These are phyloP conservation scores for Acer saccharum DNA, from an alignment of 345 rosid species.

Conservation along the genomic window DNA sequence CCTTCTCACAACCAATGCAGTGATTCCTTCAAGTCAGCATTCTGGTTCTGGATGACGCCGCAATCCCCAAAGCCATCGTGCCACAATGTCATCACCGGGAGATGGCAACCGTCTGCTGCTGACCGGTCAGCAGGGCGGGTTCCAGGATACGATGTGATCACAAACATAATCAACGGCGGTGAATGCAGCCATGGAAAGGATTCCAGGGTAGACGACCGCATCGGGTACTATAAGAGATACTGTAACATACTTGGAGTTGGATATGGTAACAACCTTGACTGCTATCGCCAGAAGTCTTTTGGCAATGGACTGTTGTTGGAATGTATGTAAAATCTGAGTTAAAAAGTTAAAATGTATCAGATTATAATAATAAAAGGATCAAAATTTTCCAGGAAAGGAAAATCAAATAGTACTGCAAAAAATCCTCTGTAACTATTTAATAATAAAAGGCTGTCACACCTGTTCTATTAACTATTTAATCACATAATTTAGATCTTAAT, in stretches of 20 bases:
- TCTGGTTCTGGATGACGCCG: conserved; percentile 79
- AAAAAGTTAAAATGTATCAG: neutral
- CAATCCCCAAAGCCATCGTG: conserved; percentile 63
- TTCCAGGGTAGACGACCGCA: conserved; percentile 43
- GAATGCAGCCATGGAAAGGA: conserved; percentile 58
- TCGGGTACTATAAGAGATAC: conserved; percentile 68
- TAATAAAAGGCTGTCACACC: too few species aligned
- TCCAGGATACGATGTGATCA: conserved; percentile 50
- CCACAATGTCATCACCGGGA: conserved; percentile 57
- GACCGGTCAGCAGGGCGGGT: conserved; percentile 47
- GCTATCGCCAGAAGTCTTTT: conserved; percentile 53
- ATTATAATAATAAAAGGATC: neutral
- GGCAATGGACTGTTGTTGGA: conserved; percentile 22
- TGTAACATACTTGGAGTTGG: conserved; percentile 44
- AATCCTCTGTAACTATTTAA: too few species aligned
- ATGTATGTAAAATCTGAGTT: conserved; percentile 15
- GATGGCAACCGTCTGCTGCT: conserved; percentile 40
- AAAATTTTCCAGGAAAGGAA: too few species aligned
- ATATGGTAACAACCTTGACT: conserved; percentile 61
- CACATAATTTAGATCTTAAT: too few species aligned
- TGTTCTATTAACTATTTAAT: too few species aligned
- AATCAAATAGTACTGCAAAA: too few species aligned
- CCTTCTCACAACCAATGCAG: conserved; percentile 42
- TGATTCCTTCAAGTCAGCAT: conserved; percentile 66
- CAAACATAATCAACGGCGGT: conserved; percentile 70